Conservation (phyloP, 2,329 filamentous ascomycete genomes). For the Fusarium veterinarium region DNA sequence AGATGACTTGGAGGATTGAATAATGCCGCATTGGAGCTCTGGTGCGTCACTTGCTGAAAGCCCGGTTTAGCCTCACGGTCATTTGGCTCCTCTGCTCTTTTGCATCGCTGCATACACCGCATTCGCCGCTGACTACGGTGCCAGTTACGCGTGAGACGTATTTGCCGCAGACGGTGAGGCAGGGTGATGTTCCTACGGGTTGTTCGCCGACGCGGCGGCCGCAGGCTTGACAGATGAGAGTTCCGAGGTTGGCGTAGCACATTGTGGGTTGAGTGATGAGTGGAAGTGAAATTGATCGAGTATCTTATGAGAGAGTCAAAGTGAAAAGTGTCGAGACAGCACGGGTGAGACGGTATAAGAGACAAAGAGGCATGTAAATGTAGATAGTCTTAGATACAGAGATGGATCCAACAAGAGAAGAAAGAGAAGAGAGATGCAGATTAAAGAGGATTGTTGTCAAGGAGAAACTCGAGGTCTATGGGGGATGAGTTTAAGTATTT, state of each 20-base stretch:
- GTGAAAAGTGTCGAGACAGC: neutral
- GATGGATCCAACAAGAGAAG: neutral
- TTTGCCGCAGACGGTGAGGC: slow-evolving; percentile 42
- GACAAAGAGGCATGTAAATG: slow-evolving; percentile 25
- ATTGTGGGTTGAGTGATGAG: slow-evolving; percentile 11
- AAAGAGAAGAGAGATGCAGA: neutral
- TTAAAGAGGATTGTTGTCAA: slow-evolving; percentile 2
- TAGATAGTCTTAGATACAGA: slow-evolving; percentile 23
- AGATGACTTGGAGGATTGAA: neutral
- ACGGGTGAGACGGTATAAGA: slow-evolving; percentile 19
- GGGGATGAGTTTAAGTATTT: slow-evolving; percentile 8
- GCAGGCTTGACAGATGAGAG: slow-evolving; percentile 39
- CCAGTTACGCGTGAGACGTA: slow-evolving; percentile 44
- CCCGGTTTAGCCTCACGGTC: slow-evolving; percentile 37
- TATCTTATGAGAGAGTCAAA: neutral
- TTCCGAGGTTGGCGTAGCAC: slow-evolving; percentile 43
- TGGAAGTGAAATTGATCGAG: neutral
- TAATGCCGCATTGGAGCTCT: slow-evolving; percentile 10
- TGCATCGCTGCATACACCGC: slow-evolving; percentile 39
- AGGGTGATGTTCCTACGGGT: slow-evolving; percentile 39
- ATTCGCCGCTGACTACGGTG: slow-evolving; percentile 40
- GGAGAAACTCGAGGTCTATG: neutral
- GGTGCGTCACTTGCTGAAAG: slow-evolving; percentile 38
- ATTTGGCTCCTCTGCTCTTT: slow-evolving; percentile 37
- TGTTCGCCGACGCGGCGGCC: slow-evolving; percentile 41